Conservation (phyloP, 2,329 filamentous ascomycete species). For the Hirsutella minnesotensis region DNA sequence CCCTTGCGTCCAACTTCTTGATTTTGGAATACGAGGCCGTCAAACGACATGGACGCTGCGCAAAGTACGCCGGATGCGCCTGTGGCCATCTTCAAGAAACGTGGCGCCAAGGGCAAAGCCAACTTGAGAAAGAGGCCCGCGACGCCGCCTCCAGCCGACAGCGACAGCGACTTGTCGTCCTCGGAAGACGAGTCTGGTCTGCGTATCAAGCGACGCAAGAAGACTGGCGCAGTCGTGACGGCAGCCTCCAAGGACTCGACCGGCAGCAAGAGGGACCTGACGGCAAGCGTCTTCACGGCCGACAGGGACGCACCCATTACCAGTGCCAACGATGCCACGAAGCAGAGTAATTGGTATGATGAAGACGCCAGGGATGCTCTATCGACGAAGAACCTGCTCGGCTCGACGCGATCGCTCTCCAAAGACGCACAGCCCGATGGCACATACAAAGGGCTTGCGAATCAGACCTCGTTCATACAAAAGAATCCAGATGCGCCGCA, state of each 20-base stretch:
- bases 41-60: background rate
- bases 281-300: conserved; percentile 44
- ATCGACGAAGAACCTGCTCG: conserved; percentile 43
- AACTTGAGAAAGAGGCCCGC: conserved; percentile 72
- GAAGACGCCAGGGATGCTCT: conserved; percentile 43
- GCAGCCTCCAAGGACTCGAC: conserved; percentile 44
- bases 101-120: conserved; percentile 62
- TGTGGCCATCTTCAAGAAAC: conserved; percentile 74
- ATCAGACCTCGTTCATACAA: conserved; percentile 62
- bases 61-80: conserved; percentile 16
- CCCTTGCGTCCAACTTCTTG: too few relatives aligned
- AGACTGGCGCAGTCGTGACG: conserved; percentile 46
- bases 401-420: conserved; percentile 34
- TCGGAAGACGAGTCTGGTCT: conserved; percentile 68
- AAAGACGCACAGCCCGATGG: conserved; percentile 39
- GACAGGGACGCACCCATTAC: conserved; percentile 52
- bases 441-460: conserved; percentile 66
- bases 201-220: conserved; percentile 68
- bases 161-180: conserved; percentile 54
- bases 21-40: too few relatives aligned
- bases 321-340: conserved; percentile 76
- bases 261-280: conserved; percentile 23
- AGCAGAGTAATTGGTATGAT: conserved; percentile 81
- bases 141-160: conserved; percentile 59
- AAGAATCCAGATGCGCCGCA: conserved; percentile 66